These are phyloP conservation scores for Taphrina betulina DNA, from an alignment of 1,139 yeast genomes.

Conservation along the genomic window DNA sequence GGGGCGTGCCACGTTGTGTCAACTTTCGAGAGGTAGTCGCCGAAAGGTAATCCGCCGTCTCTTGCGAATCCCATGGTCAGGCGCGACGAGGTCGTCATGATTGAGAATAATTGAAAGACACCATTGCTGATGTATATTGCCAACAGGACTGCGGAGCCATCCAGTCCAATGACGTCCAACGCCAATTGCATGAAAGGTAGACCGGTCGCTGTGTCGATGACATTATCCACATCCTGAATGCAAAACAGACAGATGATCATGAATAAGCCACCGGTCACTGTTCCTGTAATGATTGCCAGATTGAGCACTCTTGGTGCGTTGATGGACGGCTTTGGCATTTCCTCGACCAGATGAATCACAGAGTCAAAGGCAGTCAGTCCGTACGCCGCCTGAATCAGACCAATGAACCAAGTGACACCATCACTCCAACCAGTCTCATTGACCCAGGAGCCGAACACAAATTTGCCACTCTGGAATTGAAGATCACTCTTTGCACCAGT, in stretches of 20 bases:
- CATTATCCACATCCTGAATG: slow-evolving; percentile 49
- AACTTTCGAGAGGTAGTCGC: slow-evolving; percentile 63
- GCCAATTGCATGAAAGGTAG: slow-evolving; percentile 55
- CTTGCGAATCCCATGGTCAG: slow-evolving; percentile 79
- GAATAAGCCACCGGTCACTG: slow-evolving; percentile 51
- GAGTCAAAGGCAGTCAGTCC: slow-evolving; percentile 81
- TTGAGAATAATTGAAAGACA: slow-evolving; percentile 72
- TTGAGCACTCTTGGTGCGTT: slow-evolving; percentile 77
- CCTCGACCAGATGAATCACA: slow-evolving; percentile 79
- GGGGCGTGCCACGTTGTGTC: slow-evolving; percentile 64
- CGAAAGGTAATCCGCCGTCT: slow-evolving; percentile 76
- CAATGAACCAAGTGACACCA: slow-evolving; percentile 30
- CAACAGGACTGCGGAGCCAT: slow-evolving; percentile 66
- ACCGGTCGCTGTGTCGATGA: slow-evolving; percentile 18
- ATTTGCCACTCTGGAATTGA: slow-evolving; percentile 21
- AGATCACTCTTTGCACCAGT: slow-evolving; percentile 16
- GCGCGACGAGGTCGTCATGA: slow-evolving; percentile 75
- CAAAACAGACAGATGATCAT: slow-evolving; percentile 67
- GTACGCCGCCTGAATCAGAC: slow-evolving; percentile 47
- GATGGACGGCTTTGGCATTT: slow-evolving; percentile 57
- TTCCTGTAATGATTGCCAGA: slow-evolving; percentile 61
- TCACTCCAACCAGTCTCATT: slow-evolving; percentile 40
- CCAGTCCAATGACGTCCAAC: slow-evolving; percentile 54
- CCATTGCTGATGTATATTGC: slow-evolving; percentile 69
- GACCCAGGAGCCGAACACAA: slow-evolving; percentile 36